phyloP scores from a whole-genome alignment of 352 stramenopile species.

The Plasmopara viticola region DNA sequence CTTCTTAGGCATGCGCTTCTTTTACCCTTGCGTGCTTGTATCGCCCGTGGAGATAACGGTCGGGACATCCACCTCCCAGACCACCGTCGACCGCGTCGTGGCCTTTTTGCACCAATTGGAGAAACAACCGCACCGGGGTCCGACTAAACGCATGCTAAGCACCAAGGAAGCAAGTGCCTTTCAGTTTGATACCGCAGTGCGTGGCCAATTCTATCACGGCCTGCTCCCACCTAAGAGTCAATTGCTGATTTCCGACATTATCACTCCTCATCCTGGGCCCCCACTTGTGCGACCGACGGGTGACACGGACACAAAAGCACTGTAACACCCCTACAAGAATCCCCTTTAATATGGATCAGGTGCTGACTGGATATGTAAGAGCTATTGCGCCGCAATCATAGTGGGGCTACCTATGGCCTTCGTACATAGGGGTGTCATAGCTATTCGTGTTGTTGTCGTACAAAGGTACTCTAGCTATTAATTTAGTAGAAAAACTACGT shows the following conservation, averaged over 20 bases:
- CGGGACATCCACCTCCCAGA: slow-evolving; percentile 28
- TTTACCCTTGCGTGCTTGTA: slow-evolving; percentile 62
- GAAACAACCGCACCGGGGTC: slow-evolving; percentile 57
- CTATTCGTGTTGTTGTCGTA: no score
- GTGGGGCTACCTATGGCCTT: no score
- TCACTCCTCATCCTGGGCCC: slow-evolving; percentile 34
- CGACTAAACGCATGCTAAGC: slow-evolving; percentile 49
- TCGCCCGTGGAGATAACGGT: slow-evolving; percentile 54
- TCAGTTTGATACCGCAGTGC: slow-evolving; percentile 58
- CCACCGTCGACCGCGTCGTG: slow-evolving; percentile 39
- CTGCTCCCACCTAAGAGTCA: slow-evolving; percentile 43
- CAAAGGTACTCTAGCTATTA: no score
- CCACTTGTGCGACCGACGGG: slow-evolving; percentile 28
- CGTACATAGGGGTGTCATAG: no score
- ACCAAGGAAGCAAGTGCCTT: slow-evolving; percentile 51
- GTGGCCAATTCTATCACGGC: slow-evolving; percentile 54
- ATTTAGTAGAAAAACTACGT: no score
- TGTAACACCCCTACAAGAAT: slow-evolving; percentile 13
- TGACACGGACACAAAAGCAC: slow-evolving; percentile 29
- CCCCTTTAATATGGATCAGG: not conserved
- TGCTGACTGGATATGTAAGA: no score
- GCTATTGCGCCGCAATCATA: no score
- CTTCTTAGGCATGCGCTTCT: slow-evolving; percentile 66
- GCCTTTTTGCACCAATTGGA: slow-evolving; percentile 43
- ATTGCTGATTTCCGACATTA: slow-evolving; percentile 37